Base-by-base conservation (phyloP, 371 early-diverging fungal genomes). In the Mortierella sp. region DNA sequence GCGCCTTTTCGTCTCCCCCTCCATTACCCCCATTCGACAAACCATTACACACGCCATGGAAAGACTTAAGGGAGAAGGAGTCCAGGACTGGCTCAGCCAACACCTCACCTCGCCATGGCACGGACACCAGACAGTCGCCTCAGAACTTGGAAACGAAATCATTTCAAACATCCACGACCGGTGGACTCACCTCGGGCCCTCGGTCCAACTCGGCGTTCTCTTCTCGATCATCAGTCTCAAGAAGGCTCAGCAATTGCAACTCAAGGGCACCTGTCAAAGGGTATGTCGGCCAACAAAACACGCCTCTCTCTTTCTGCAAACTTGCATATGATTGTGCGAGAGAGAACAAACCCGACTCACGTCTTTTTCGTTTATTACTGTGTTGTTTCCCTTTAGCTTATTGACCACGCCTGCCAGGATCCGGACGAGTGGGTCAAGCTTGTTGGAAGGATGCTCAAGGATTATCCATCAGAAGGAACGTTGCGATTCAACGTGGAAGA, bases 361-460 rank as follows among this genome's bases (percentile, higher is more conserved):
- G 26, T 26, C 14, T 19, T 14, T 70, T 63, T 16, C 47, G 38
- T n/a, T 50, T 50, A 31, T 60, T 48, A 42, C 4, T 26, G 10
- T 19, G 21, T 52, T 58, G n/a, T 38, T 38, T 38, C 3, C 42
- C 42, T 38, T 38, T 71, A 88, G 88, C 71, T 88, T 28, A 83
- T 88, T 42, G 81, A 83, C 42, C 68, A 73, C 50, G 84, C 79
- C 7, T 83, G 80, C 58, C 72, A 78, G 3, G 88, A 88, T 47
- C 77, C 84, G 7, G 88, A 88, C 52, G 88, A 88, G 19, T 88
- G 88, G 88, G 84, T 84, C 10, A 75, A 80, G 14, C 71, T 88
- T 14, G 78, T 88, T 1, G 81, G 84, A 3, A 81, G 81, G 73
- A 84, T 84, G 71, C 77, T 88, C 55, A 81, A 81, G 74, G 80